Evolutionary conservation across 352 stramenopile genomes (phyloP), one percentile per base, ranked within the genome.

Genomic region (Phytophthora idaei): DNA sequence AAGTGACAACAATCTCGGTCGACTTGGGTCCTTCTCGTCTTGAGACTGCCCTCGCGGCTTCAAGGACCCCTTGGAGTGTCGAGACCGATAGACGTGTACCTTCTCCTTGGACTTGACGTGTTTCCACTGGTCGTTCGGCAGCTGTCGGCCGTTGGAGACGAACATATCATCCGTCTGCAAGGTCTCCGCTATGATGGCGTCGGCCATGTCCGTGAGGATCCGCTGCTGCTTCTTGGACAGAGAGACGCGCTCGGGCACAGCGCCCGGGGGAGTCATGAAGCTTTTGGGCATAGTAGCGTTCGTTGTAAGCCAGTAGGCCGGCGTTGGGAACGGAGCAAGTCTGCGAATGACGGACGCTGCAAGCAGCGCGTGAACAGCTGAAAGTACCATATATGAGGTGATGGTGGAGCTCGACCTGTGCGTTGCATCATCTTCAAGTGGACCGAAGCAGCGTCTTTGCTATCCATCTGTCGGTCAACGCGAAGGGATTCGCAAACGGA

Each of bases 181-280:
- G 15, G 79, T 86, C 57, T 86, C 82, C 37, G 77, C 78, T 42
- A 90, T 71, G 61, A 90, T 78, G 12, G 67, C 64, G 51, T 89
- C 80, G 10, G 80, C 76, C 57, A 81, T 67, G 61, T 85, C 70
- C 17, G 67, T 74, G 32, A 90, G 49, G 21, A 65, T 62, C 4
- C 68, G 62, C 42, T 88, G 70, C 37, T 87, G 66, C 7, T 49
- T 61, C 25, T 50, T 54, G 17, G 62, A 58, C 37, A 72, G 29
- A 25, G 61, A 42, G 12, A 74, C 51, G 36, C 61, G 36, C 8
- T 74, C 67, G 17, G 67, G 67, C 50, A 74, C 67, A 8, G 36
- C 61, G 21, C 42, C 27, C 21, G 32, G 28, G 1, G 67, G 32
- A 17, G 71, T 45, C 29, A 46, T 44, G 29, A 65, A 70, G 12